These are phyloP conservation scores for Chloranthus sessilifolius DNA, from an alignment of 164 flowering plant genomes.

Conservation along the genomic window DNA sequence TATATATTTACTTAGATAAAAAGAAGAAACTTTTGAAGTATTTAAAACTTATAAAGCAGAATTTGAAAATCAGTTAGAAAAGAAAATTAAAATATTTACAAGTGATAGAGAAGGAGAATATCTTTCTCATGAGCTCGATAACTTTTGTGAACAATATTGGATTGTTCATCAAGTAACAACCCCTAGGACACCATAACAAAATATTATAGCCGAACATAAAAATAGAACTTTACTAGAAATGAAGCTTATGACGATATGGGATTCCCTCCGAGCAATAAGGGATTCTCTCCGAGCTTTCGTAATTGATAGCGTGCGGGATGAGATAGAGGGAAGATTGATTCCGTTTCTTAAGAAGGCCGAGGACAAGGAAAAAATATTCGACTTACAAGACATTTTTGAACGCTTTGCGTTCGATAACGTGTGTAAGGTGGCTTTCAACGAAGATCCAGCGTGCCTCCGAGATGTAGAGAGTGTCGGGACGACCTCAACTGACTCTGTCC, in stretches of 20 bases:
- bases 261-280: too few relatives aligned
- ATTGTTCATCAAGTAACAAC: too few relatives aligned
- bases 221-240: too few relatives aligned
- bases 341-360: slow-evolving; percentile 35
- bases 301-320: slow-evolving; percentile 25
- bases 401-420: slow-evolving; percentile 64
- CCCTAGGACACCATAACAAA: too few relatives aligned
- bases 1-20: too few relatives aligned
- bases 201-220: too few relatives aligned
- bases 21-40: too few relatives aligned
- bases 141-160: slow-evolving; percentile 37
- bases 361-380: slow-evolving; percentile 23
- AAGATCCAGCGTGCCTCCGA: slow-evolving; percentile 38
- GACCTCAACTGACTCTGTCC: slow-evolving; percentile 38
- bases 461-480: slow-evolving; percentile 24
- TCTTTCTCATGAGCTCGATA: slow-evolving; percentile 25
- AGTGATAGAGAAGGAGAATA: too few relatives aligned
- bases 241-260: too few relatives aligned
- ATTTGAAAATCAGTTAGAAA: too few relatives aligned
- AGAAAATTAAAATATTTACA: too few relatives aligned
- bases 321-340: slow-evolving; percentile 26
- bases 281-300: slow-evolving; percentile 34
- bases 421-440: slow-evolving; percentile 52
- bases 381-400: slow-evolving; percentile 55
- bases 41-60: too few relatives aligned